Evolutionary conservation across 2,329 filamentous ascomycete species (phyloP), one percentile per base, ranked within the genome.

Genomic region (Xylariomycetidae sp.): DNA sequence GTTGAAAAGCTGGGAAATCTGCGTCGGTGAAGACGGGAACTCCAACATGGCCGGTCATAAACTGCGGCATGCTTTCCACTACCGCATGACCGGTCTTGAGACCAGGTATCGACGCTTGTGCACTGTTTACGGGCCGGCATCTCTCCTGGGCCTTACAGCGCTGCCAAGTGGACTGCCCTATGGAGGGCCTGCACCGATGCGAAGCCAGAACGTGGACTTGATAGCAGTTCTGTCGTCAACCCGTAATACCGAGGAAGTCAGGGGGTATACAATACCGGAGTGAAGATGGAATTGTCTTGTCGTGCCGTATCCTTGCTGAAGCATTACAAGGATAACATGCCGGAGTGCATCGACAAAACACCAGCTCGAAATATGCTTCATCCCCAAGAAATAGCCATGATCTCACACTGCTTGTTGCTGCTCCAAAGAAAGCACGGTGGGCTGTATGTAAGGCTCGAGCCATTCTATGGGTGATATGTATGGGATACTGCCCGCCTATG

Each of bases 41-140:
- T 87, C 80, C 0, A 85, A 85, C 46, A 88, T 88, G 82, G 70
- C 72, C 25, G 84, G 83, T n/a, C 0, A 74, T 88, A 63, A 78
- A 85, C 44, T 88, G 83, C 40, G 82, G 82, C 0, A 85, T 79
- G 0, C 67, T 84, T 0, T 85, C 82, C 0, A 64, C 64, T 0
- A 76, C 71, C 1, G 79, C 82, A 0, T 89, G 82, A 80, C 66
- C 75, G 0, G 51, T 77, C 0, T 53, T 89, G 4, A 57, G 63
- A 6, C 51, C 62, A 0, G 73, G 78, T 1, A 67, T 86, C 0
- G 77, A 85, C 57, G 74, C 70, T 1, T 73, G 71, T 33, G 57
- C 80, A 0, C 72, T 70, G 0, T 68, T 88, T 0, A 74, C 71
- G 0, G 82, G 85, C 43, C 10, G 41, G 42, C 4, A 45, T 60